These are phyloP conservation scores for Ochetophila trinervis DNA, from an alignment of 306 rosid species.

Conservation along the genomic window DNA sequence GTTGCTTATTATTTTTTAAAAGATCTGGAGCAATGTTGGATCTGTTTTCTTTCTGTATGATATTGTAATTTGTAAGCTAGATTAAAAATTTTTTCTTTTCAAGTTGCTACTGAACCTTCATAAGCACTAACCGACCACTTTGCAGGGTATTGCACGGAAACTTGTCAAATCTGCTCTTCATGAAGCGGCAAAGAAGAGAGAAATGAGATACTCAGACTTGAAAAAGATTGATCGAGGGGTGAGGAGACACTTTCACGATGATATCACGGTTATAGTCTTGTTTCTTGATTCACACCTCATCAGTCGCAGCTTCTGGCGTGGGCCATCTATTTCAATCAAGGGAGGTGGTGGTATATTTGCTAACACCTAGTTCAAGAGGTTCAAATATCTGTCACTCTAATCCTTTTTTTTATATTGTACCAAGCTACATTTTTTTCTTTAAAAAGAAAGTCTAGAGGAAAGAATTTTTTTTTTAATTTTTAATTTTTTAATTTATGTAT, in stretches of 20 bases:
- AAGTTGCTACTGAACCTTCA: background rate
- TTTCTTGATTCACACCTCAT: constrained; percentile 62
- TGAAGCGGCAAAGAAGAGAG: constrained; percentile 94
- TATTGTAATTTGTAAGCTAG: background rate
- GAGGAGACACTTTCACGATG: constrained; percentile 97
- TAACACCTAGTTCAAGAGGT: constrained; percentile 38
- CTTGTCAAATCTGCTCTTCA: constrained; percentile 70
- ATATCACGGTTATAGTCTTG: constrained; percentile 83
- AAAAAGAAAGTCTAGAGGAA: constrained; percentile 24
- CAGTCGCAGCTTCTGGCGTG: constrained; percentile 44
- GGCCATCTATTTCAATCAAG: constrained; percentile 60
- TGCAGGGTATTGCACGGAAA: constrained; percentile 81
- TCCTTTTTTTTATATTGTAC: constrained; percentile 28
- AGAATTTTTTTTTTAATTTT: constrained; percentile 12
- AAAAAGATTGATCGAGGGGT: constrained; percentile 89
- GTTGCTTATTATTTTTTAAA: no score
- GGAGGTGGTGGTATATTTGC: constrained; percentile 49
- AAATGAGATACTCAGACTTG: constrained; percentile 93
- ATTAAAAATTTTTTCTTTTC: background rate
- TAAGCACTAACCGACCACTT: background rate
- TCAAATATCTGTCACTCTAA: constrained; percentile 15
- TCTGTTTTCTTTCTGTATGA: background rate
- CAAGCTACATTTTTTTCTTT: constrained; percentile 25
- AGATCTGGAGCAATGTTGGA: background rate
- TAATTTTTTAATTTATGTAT: constrained; percentile 20